A percentile compares a stretch with the other conserved stretches of the same genome.
Conservation (phyloP, 257 asterid genomes). For the Oldenlandia corymbosa region DNA sequence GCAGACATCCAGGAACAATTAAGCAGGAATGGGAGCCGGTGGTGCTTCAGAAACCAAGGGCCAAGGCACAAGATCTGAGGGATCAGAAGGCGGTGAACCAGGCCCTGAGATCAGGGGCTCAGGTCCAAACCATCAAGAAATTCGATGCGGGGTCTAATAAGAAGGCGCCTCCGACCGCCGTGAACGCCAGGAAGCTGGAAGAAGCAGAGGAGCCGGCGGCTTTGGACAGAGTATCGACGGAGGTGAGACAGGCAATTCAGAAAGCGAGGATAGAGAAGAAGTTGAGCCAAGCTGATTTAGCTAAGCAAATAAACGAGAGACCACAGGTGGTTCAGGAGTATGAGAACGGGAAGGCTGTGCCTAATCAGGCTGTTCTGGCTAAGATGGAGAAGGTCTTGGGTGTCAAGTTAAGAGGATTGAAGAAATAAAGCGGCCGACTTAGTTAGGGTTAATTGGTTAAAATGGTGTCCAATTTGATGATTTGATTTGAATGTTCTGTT, state of each 20-base stretch:
- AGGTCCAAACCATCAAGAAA: conserved; percentile 38
- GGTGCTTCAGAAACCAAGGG: conserved; percentile 33
- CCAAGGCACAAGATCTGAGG: conserved; percentile 27
- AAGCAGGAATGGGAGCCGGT: conserved; percentile 43
- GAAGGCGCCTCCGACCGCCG: conserved; percentile 21
- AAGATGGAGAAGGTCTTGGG: conserved; percentile 41
- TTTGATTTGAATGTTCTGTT: neutral
- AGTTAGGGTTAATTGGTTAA: too few relatives aligned
- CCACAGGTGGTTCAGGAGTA: conserved; percentile 40
- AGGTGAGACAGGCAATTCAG: conserved; percentile 38
- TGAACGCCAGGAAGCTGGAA: conserved; percentile 32
- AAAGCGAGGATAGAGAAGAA: conserved; percentile 45
- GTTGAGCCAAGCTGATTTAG: conserved; percentile 40
- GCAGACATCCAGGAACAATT: conserved; percentile 24
- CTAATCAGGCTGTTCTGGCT: conserved; percentile 37
- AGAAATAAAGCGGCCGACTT: neutral
- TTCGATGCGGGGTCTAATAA: conserved; percentile 33
- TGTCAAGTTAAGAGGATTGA: conserved; percentile 35
- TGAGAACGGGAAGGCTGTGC: conserved; percentile 48
- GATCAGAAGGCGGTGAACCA: conserved; percentile 37
- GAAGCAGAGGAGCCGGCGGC: conserved; percentile 47
- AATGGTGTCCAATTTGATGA: too few relatives aligned
- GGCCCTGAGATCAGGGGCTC: conserved; percentile 35
- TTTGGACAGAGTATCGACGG: conserved; percentile 27
- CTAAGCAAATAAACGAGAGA: conserved; percentile 37